phyloP scores from a whole-genome alignment of 139 green algal genomes.

The Tetradesmus obliquus region DNA sequence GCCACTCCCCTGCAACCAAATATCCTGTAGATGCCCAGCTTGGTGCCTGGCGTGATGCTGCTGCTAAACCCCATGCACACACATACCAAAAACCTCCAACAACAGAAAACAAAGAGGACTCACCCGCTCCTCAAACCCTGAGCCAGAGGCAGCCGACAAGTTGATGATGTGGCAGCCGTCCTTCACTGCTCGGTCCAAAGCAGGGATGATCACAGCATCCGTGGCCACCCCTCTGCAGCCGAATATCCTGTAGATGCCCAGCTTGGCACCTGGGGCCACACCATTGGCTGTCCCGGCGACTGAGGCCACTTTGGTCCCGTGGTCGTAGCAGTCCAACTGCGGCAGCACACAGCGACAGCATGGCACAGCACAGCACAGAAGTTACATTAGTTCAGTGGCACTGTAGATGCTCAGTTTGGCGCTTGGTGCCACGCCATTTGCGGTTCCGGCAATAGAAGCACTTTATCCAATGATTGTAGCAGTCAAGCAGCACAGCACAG shows the following conservation, averaged over 20 bases:
- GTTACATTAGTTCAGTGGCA: not conserved
- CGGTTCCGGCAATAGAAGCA: too few species aligned
- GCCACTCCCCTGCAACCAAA: not conserved
- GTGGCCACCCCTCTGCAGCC: not conserved
- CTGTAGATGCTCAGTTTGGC: not conserved
- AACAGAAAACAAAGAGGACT: not conserved
- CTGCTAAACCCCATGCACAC: not conserved
- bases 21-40: not conserved
- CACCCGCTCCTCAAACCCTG: slow-evolving; percentile 22
- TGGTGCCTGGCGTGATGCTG: not conserved
- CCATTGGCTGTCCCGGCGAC: not conserved
- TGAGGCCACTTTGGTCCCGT: not conserved
- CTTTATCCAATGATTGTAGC: too few species aligned
- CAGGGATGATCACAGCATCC: not conserved
- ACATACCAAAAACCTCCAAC: not conserved
- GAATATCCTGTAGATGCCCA: not conserved
- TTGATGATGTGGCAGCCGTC: slow-evolving; percentile 41
- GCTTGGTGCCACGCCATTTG: too few species aligned
- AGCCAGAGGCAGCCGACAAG: not conserved
- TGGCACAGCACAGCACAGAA: not conserved
- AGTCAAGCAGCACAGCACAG: too few species aligned
- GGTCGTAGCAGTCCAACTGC: not conserved
- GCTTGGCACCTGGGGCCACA: not conserved
- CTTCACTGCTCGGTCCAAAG: not conserved
- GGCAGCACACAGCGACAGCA: too few species aligned